These are phyloP conservation scores for Diplodia mutila DNA, from an alignment of 2,329 filamentous ascomycete genomes.

Conservation along the genomic window DNA sequence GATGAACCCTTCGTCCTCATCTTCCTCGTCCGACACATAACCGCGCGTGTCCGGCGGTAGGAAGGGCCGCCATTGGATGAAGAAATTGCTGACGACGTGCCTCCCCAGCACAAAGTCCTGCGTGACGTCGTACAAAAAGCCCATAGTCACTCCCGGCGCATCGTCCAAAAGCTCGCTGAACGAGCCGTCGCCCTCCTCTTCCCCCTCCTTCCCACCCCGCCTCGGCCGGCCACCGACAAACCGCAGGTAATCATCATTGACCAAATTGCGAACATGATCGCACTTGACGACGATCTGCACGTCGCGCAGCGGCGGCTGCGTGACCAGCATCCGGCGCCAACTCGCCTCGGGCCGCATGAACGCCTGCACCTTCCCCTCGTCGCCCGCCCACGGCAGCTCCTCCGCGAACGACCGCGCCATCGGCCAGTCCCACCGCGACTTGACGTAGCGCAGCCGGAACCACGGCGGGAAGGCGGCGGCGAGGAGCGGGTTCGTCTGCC, in stretches of 20 bases:
- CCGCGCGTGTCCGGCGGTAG: conserved; percentile 3
- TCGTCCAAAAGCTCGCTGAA: not conserved
- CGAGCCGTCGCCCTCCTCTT: not conserved
- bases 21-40: not conserved
- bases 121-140: conserved; percentile 10
- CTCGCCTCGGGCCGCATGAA: conserved; percentile 18
- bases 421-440: conserved; percentile 19
- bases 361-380: not conserved
- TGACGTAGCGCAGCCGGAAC: conserved; percentile 1
- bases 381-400: not conserved
- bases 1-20: conserved; percentile 12
- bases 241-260: conserved; percentile 3
- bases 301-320: conserved; percentile 14
- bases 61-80: conserved; percentile 12
- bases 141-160: conserved; percentile 3
- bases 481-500: not conserved
- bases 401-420: not conserved
- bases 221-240: not conserved
- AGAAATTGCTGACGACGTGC: conserved; percentile 19
- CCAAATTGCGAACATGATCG: conserved; percentile 13
- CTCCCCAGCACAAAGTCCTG: conserved; percentile 9
- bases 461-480: conserved; percentile 8
- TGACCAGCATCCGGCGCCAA: conserved; percentile 24
- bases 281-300: conserved; percentile 14
- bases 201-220: not conserved